Conservation (phyloP, 768 basidiomycete species). For the Boletus eberwhitei region DNA sequence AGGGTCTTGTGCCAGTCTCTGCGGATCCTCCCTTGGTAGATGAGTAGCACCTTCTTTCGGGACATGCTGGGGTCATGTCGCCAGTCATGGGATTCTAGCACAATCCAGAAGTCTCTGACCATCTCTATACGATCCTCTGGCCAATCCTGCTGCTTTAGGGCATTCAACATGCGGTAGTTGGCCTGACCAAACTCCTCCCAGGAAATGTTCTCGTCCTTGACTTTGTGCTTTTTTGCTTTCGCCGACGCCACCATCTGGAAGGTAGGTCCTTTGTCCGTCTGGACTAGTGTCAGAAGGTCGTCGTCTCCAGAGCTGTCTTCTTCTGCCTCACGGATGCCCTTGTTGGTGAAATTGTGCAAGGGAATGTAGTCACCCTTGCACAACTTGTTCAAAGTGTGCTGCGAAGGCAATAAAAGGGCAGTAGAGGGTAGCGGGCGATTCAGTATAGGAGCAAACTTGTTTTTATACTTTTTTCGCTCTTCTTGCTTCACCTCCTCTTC, state of each 20-base stretch:
- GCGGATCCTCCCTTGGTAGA: background rate
- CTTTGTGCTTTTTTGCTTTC: too few species aligned
- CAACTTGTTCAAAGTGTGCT: background rate
- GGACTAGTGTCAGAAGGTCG: background rate
- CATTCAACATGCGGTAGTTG: too few species aligned
- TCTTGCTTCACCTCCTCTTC: background rate
- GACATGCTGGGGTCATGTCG: background rate
- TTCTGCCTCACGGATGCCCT: background rate
- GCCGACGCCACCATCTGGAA: background rate
- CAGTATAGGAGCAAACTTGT: background rate
- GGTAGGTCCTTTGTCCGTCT: fast-evolving
- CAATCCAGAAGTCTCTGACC: too few species aligned
- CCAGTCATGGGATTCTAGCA: background rate
- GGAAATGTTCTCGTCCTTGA: too few species aligned
- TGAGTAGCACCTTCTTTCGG: fast-evolving
- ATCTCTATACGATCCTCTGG: too few species aligned
- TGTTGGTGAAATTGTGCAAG: background rate
- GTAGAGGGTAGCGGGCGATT: fast-evolving
- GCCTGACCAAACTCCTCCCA: too few species aligned
- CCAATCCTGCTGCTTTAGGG: too few species aligned
- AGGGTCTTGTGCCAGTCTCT: background rate
- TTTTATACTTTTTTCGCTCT: background rate
- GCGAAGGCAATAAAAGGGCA: fast-evolving
- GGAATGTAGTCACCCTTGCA: background rate
- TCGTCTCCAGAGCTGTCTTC: fast-evolving